Evolutionary conservation across 768 basidiomycete species (phyloP), one percentile per base, ranked within the genome.

Genomic region (Clathrus columnatus): DNA sequence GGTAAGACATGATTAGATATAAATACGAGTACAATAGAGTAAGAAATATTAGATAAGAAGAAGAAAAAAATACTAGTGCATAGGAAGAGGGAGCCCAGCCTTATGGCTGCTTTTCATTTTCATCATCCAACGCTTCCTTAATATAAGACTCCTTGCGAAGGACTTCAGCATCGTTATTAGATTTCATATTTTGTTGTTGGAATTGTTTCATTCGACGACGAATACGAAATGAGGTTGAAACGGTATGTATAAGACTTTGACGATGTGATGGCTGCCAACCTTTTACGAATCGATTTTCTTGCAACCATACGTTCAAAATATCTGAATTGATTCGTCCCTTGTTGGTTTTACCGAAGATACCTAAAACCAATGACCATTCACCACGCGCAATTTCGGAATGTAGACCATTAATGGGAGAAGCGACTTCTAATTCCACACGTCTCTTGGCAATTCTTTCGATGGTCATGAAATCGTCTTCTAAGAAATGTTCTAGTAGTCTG

Each of bases 281-380:
- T 17, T 75, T 74, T 0, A 84, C 83, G n/a, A 85, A 62, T 7
- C 76, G 69, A 58, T 84, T 80, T 55, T 81, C 73, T 4, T 78
- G 81, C 47, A 81, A 77, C 80, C 81, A 85, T 49, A 75, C 71
- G 42, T 67, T 14, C 45, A 54, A 21, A 20, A 54, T 18, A 10
- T 29, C 44, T 7, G 27, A 17, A 17, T 43, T n/a, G 17, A 54
- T 48, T 48, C 47, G 23, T 10, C 45, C 53, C 8, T 46, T 44
- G 21, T 48, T 26, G 27, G 18, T 29, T 17, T 43, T 24, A 20
- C 74, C 74, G 72, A 78, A 80, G 4, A 85, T 71, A 0, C 79
- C 82, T 14, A 84, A 68, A 6, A 83, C 78, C 26, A 87, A 65
- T 5, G 75, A 79, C 48, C 75, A 73, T 64, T 87, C 85, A 16